Conservation (phyloP, 371 early-diverging fungal species). For the Blyttiomyces sp. region DNA sequence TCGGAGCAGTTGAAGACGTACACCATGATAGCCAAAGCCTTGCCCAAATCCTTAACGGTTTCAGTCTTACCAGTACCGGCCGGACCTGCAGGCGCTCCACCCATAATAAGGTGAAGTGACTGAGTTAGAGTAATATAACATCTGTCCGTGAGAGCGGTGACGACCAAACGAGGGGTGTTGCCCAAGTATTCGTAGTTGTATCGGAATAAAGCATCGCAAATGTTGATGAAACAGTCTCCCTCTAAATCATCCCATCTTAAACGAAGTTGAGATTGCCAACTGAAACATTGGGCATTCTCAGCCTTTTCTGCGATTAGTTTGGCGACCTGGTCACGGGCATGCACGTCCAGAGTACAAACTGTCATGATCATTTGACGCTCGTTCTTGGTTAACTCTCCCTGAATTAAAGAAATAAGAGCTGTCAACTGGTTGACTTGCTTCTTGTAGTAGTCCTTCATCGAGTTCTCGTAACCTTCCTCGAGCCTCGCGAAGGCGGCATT, state of each 20-base stretch:
- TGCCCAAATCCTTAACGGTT: constrained; percentile 64
- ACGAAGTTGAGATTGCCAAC: constrained; percentile 62
- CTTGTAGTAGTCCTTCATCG: constrained; percentile 65
- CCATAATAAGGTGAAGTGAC: constrained; percentile 60
- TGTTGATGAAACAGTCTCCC: constrained; percentile 58
- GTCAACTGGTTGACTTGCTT: constrained; percentile 63
- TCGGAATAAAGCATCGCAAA: constrained; percentile 60
- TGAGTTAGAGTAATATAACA: constrained; percentile 66
- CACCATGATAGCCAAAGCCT: constrained; percentile 60
- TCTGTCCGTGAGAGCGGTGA: constrained; percentile 62
- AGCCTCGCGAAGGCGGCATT: constrained; percentile 56
- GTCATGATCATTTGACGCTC: constrained; percentile 67
- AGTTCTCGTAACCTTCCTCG: constrained; percentile 65
- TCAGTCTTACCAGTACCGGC: constrained; percentile 58
- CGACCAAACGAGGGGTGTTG: constrained; percentile 61
- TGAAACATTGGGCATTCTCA: constrained; percentile 60
- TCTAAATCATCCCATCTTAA: constrained; percentile 58
- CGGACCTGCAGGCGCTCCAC: constrained; percentile 64
- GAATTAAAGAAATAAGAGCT: constrained; percentile 54
- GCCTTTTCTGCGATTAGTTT: constrained; percentile 64
- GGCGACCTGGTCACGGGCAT: constrained; percentile 65
- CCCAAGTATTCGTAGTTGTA: constrained; percentile 66
- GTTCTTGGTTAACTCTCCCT: constrained; percentile 50
- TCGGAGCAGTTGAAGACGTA: constrained; percentile 70
- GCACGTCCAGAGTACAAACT: constrained; percentile 63